phyloP scores from a whole-genome alignment of 306 rosid species.

The Malus sieversii region DNA sequence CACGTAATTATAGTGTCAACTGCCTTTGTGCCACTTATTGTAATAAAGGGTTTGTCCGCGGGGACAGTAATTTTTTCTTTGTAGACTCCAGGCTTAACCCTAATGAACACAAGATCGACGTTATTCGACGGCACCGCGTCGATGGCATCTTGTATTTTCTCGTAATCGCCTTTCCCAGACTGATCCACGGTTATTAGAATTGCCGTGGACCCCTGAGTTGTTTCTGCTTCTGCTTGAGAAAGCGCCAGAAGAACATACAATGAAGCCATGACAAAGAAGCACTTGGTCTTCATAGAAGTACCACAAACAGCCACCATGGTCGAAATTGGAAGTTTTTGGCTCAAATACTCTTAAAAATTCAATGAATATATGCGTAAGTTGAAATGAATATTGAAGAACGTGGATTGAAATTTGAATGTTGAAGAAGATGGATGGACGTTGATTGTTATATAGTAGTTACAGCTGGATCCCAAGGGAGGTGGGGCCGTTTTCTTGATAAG shows the following conservation, averaged over 20 bases:
- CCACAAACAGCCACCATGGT: background rate
- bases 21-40: slow-evolving; percentile 33
- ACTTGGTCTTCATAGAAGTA: background rate
- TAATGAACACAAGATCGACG: slow-evolving; percentile 32
- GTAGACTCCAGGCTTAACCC: slow-evolving; percentile 35
- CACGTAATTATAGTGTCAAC: slow-evolving; percentile 30
- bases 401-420: background rate
- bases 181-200: slow-evolving; percentile 39
- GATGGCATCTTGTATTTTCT: slow-evolving; percentile 42
- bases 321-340: background rate
- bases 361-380: background rate
- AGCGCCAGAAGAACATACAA: background rate
- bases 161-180: slow-evolving; percentile 36
- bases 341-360: background rate
- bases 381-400: background rate
- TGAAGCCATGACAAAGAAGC: background rate
- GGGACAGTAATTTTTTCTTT: slow-evolving; percentile 36
- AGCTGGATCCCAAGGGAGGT: slow-evolving; percentile 5
- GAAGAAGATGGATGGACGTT: background rate
- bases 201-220: slow-evolving; percentile 9
- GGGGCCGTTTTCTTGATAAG: slow-evolving; percentile 26
- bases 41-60: slow-evolving; percentile 43
- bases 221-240: slow-evolving; percentile 4
- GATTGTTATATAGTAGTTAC: slow-evolving; percentile 13
- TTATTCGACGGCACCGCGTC: slow-evolving; percentile 38